phyloP scores from a whole-genome alignment of 2,329 filamentous ascomycete species.

The Botrytis squamosa region DNA sequence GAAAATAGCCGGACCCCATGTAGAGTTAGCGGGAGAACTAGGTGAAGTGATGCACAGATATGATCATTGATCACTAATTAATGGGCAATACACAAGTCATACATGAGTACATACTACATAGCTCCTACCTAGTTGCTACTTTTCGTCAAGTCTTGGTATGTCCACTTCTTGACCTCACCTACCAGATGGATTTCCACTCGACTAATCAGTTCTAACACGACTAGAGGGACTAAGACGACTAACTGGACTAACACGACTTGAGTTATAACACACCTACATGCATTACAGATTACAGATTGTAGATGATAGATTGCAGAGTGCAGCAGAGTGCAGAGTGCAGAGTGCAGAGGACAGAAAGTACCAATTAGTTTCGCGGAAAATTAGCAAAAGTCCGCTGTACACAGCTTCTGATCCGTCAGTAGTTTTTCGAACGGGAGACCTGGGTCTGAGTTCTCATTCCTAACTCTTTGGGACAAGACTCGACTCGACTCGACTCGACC shows the following conservation, averaged over 20 bases:
- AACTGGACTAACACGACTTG: neutral
- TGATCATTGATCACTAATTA: conserved; percentile 4
- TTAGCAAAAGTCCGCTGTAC: neutral
- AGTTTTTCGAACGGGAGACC: neutral
- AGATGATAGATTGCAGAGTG: neutral
- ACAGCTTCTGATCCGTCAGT: neutral
- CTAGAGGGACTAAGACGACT: neutral
- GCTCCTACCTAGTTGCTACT: neutral
- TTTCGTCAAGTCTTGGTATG: conserved; percentile 5
- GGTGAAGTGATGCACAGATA: conserved; percentile 4
- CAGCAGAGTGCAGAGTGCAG: neutral
- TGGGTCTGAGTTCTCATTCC: neutral
- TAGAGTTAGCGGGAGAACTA: neutral
- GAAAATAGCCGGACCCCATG: conserved; percentile 3
- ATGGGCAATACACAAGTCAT: neutral
- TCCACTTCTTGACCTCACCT: conserved; percentile 5
- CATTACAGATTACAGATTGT: conserved; percentile 14
- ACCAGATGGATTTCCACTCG: conserved; percentile 1
- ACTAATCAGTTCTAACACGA: neutral
- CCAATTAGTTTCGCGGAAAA: neutral
- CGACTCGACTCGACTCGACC: neutral
- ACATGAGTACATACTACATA: neutral
- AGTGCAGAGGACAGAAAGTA: neutral
- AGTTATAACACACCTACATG: neutral
- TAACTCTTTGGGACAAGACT: neutral